A percentile compares a stretch with the other conserved stretches of the same genome.
Conservation (phyloP, 2,329 filamentous ascomycete species). For the Cordyceps cicadae region DNA sequence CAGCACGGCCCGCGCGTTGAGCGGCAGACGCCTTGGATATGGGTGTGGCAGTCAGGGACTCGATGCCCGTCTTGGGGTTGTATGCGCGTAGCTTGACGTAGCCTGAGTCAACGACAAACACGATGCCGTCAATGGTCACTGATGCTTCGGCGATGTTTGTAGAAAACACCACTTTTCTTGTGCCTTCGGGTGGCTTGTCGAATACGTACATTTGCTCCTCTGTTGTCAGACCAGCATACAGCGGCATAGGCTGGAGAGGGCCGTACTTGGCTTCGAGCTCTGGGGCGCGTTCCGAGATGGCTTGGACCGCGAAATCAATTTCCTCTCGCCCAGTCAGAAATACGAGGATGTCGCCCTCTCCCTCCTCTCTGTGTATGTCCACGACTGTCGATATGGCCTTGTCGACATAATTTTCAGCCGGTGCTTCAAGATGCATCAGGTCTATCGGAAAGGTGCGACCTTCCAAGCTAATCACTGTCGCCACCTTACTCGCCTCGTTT, state of each 20-base stretch:
- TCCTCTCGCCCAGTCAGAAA: conserved; percentile 92
- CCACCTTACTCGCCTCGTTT: conserved; percentile 23
- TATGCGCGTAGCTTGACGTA: conserved; percentile 87
- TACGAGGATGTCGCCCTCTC: conserved; percentile 77
- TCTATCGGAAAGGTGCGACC: conserved; percentile 86
- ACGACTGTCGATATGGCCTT: conserved; percentile 75
- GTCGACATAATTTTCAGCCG: conserved; percentile 81
- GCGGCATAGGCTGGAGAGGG: conserved; percentile 46
- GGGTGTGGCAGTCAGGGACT: conserved; percentile 72
- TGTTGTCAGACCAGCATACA: conserved; percentile 82
- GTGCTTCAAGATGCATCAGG: conserved; percentile 67
- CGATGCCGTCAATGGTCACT: conserved; percentile 86
- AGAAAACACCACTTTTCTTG: conserved; percentile 82
- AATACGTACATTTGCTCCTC: conserved; percentile 96
- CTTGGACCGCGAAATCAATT: conserved; percentile 75
- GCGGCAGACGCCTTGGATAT: conserved; percentile 89
- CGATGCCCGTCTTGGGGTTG: conserved; percentile 76
- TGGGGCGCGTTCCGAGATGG: conserved; percentile 63
- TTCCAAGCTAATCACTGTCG: conserved; percentile 69
- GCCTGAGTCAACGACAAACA: conserved; percentile 83
- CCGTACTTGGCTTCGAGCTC: conserved; percentile 38
- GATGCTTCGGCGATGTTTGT: conserved; percentile 97
- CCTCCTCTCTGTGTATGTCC: conserved; percentile 75
- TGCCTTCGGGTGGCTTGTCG: conserved; percentile 70
- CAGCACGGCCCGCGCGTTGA: conserved; percentile 82